phyloP scores from a whole-genome alignment of 768 basidiomycete species.

The Suillus luteus region DNA sequence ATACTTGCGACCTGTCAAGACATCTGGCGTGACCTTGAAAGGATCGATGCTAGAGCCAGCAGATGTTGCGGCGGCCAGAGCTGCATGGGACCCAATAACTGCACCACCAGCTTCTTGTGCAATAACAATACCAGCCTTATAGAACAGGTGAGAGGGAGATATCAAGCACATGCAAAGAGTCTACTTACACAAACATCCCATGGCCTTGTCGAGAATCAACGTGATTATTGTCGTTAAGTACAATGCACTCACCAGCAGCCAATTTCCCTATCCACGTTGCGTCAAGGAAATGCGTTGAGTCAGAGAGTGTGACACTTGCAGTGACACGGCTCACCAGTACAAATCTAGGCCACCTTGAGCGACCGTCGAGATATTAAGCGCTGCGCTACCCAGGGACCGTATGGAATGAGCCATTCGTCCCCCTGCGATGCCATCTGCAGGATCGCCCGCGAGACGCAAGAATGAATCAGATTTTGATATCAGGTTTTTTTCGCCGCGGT shows the following conservation, averaged over 20 bases:
- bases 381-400: conserved; percentile 81
- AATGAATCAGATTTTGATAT: conserved; percentile 67
- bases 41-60: conserved; percentile 39
- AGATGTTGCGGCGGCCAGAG: conserved; percentile 39
- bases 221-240: not conserved
- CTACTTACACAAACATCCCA: conserved; percentile 82
- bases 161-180: not conserved
- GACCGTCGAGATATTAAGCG: conserved; percentile 80
- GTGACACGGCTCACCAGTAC: conserved; percentile 63
- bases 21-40: conserved; percentile 65
- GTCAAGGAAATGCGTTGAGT: conserved; percentile 9
- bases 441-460: conserved; percentile 73
- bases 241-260: conserved; percentile 58
- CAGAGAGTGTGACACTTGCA: not conserved
- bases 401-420: conserved; percentile 88
- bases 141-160: not conserved
- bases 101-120: conserved; percentile 86
- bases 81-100: conserved; percentile 67
- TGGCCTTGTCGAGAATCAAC: conserved; percentile 40
- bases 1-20: conserved; percentile 80
- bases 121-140: conserved; percentile 85
- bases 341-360: conserved; percentile 88
- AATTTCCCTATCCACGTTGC: conserved; percentile 60
- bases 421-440: conserved; percentile 53
- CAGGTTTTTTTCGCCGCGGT: conserved; percentile 58